Conservation (phyloP, 2,329 filamentous ascomycete species). For the Remersonia thermophila region DNA sequence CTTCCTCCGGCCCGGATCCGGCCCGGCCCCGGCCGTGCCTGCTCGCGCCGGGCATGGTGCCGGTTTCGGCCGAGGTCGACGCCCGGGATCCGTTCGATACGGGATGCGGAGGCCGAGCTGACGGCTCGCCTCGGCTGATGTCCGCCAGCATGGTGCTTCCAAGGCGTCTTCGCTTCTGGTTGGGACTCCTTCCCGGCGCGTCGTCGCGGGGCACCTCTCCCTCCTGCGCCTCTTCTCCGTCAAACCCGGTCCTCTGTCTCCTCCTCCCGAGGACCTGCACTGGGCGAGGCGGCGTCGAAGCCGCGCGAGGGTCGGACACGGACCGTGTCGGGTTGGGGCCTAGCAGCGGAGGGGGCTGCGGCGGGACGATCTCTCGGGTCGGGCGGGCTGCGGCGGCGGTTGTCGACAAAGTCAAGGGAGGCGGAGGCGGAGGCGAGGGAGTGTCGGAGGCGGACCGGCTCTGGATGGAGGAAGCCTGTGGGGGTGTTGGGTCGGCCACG, state of each 20-base stretch:
- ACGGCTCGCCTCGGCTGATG: constrained; percentile 34
- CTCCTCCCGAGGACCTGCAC: constrained; percentile 42
- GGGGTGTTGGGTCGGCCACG: constrained; percentile 59
- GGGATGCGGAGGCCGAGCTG: constrained; percentile 36
- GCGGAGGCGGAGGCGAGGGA: constrained; percentile 47
- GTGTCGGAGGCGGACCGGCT: constrained; percentile 56
- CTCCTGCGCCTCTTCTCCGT: constrained; percentile 29
- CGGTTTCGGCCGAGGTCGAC: constrained; percentile 28
- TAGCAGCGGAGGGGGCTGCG: constrained; percentile 10
- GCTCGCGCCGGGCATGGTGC: constrained; percentile 44
- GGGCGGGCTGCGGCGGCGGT: constrained; percentile 27
- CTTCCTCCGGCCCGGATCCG: constrained; percentile 10
- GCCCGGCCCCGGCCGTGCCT: constrained; percentile 18
- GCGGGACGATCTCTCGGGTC: constrained; percentile 9
- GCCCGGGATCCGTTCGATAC: constrained; percentile 43
- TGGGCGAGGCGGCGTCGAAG: constrained; percentile 6
- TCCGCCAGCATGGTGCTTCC: constrained; percentile 50
- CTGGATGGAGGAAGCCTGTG: constrained; percentile 32
- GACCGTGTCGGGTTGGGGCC: constrained; percentile 13
- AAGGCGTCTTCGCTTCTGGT: constrained; percentile 35
- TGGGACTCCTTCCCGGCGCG: constrained; percentile 9
- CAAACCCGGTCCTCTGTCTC: constrained; percentile 36
- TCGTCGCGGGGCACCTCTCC: constrained; percentile 18
- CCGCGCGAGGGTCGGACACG: constrained; percentile 5
- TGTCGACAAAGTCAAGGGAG: constrained; percentile 36